These are phyloP conservation scores for Fusarium circinatum DNA, from an alignment of 2,329 filamentous ascomycete genomes.

Conservation along the genomic window DNA sequence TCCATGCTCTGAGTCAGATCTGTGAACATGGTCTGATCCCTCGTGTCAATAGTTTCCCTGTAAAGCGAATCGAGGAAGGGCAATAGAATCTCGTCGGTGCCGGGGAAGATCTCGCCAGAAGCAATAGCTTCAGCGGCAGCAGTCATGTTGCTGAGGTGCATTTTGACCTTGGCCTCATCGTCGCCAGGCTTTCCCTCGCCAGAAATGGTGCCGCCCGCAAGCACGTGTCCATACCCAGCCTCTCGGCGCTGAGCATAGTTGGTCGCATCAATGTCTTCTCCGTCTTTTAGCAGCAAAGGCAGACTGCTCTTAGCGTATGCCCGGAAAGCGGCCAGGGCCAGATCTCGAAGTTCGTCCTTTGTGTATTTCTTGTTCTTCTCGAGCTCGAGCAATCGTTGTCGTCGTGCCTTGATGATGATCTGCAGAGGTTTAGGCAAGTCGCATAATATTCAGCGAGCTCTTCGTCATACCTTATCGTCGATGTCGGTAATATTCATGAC, in stretches of 20 bases:
- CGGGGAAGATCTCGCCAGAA: constrained; percentile 62
- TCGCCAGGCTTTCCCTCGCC: constrained; percentile 74
- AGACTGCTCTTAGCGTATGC: constrained; percentile 66
- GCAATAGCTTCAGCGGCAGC: constrained; percentile 61
- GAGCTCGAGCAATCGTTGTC: constrained; percentile 83
- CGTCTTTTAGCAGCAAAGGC: constrained; percentile 59
- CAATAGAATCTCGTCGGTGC: constrained; percentile 74
- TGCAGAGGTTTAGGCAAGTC: constrained; percentile 43
- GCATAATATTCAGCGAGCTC: neutral
- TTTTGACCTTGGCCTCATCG: constrained; percentile 86
- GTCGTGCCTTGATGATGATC: constrained; percentile 73
- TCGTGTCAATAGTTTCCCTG: constrained; percentile 69
- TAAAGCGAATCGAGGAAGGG: constrained; percentile 82
- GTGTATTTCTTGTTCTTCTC: constrained; percentile 75
- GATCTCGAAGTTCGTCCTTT: constrained; percentile 56
- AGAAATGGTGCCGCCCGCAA: constrained; percentile 65
- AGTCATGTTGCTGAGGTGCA: constrained; percentile 78
- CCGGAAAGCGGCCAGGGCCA: constrained; percentile 64
- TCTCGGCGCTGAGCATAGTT: constrained; percentile 64
- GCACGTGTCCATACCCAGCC: constrained; percentile 62
- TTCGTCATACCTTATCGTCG: constrained; percentile 70
- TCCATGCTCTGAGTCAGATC: constrained; percentile 88
- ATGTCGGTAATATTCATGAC: constrained; percentile 95
- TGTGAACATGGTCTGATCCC: constrained; percentile 80
- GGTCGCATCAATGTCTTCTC: constrained; percentile 56